Base-by-base conservation (phyloP, 2,329 filamentous ascomycete species). In the Beauveria bassiana region DNA sequence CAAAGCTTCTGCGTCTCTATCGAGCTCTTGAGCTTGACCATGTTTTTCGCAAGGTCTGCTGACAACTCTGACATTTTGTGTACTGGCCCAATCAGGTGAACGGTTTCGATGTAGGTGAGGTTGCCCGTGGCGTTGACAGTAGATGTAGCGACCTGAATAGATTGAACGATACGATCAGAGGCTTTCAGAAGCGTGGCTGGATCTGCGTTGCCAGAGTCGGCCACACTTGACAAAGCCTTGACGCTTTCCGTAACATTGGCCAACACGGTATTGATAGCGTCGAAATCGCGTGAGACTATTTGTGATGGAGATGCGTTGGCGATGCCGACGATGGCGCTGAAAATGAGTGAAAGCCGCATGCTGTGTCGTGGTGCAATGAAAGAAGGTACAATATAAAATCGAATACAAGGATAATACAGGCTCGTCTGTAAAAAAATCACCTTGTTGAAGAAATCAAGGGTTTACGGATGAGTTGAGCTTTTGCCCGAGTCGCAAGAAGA, bases 1-100 rank as follows among this genome's bases (percentile, higher is more conserved):
- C 68, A 70, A 2, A 70, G 66, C 58, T 61, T 64, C 57, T 67
- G 66, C 62, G 67, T 62, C 62, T 70, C 49, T 57, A 70, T 61
- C 34, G 64, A 57, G 31, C 61, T 26, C 65, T 69, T 70, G 28
- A 61, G 52, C 18, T 55, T 56, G 28, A 5, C 51, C 59, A 61
- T 61, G 28, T 28, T 56, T 8, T 50, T n/a, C 3, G 51, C 42
- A 3, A 61, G 51, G 10, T 18, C 43, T 1, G 10, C 20, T 3
- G 59, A 61, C 12, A 61, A 28, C 20, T 46, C 16, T 16, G 59
- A 53, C 51, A 61, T 28, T 12, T 61, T 42, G 50, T 61, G 59
- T 2, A 61, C 59, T 1, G 59, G 59, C 3, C 28, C 51, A 10
- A 61, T 61, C 7, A 61, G 22, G 16, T 61, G 59, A 5, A 61